Evolutionary conservation across 73 alveolate species (phyloP).

Genomic region (Stentor coeruleus): DNA sequence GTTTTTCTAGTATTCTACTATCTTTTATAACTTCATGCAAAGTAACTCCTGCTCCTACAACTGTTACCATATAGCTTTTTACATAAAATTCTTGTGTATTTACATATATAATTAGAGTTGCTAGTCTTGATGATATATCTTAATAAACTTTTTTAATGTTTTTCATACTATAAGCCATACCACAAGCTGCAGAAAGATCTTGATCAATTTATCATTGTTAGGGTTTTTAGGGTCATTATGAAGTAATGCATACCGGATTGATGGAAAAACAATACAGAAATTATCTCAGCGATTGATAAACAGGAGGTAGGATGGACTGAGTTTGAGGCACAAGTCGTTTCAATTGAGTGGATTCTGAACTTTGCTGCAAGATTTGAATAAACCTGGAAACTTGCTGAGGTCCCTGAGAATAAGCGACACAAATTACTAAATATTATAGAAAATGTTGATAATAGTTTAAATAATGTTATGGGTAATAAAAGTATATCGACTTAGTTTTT

Average conservation of each 20-base stretch:
- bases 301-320: slow-evolving; percentile 72
- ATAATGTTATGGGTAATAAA: too few species aligned
- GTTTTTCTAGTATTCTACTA: slow-evolving; percentile 41
- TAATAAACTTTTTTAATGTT: slow-evolving; percentile 45
- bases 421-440: too few species aligned
- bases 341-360: slow-evolving; percentile 52
- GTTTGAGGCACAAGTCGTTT: slow-evolving; percentile 58
- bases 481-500: too few species aligned
- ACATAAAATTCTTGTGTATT: slow-evolving; percentile 48
- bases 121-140: slow-evolving; percentile 65
- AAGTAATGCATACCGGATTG: slow-evolving; percentile 47
- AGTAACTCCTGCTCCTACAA: slow-evolving; percentile 74
- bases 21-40: slow-evolving; percentile 55
- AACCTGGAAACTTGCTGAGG: too few species aligned
- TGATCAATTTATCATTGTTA: slow-evolving; percentile 66
- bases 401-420: too few species aligned
- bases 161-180: slow-evolving; percentile 73
- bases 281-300: slow-evolving; percentile 66
- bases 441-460: too few species aligned
- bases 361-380: too few species aligned
- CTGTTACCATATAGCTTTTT: slow-evolving; percentile 40
- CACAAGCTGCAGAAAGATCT: slow-evolving; percentile 67
- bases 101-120: slow-evolving; percentile 43
- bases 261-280: slow-evolving; percentile 68
- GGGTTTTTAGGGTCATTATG: slow-evolving; percentile 51